Evolutionary conservation across 495 filamentous ascomycete genomes (phyloP).

Genomic region (Annulohypoxylon maeteangense): DNA sequence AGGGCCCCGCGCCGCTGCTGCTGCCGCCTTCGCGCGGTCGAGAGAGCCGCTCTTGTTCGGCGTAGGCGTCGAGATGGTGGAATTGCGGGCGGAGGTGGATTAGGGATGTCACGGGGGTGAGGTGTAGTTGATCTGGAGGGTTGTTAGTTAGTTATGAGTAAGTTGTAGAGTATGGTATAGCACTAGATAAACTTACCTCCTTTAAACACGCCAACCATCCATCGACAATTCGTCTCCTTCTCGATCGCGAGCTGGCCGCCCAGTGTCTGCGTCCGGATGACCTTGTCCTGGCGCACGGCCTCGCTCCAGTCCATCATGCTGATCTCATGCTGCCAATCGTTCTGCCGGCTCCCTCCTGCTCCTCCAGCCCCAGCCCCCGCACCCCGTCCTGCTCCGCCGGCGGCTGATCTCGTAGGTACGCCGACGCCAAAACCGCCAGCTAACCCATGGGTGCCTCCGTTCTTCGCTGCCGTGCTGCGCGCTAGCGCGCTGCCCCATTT

Average conservation of each 20-base stretch:
- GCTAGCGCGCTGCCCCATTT: conserved; percentile 56
- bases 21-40: conserved; percentile 38
- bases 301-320: conserved; percentile 56
- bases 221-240: conserved; percentile 49
- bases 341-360: conserved; percentile 15
- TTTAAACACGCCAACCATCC: conserved; percentile 63
- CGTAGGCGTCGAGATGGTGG: conserved; percentile 59
- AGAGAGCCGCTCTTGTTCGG: conserved; percentile 56
- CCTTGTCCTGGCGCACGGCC: conserved; percentile 56
- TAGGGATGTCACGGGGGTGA: conserved; percentile 57
- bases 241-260: conserved; percentile 53
- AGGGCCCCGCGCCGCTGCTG: background rate
- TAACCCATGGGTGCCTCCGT: conserved; percentile 58
- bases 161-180: background rate
- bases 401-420: conserved; percentile 22
- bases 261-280: conserved; percentile 56
- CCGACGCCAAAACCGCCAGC: conserved; percentile 60
- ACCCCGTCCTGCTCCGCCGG: conserved; percentile 27
- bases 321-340: conserved; percentile 44
- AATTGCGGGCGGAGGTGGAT: conserved; percentile 59
- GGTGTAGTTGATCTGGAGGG: conserved; percentile 57
- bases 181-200: conserved; percentile 50
- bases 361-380: conserved; percentile 35
- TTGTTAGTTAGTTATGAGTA: conserved; percentile 8
- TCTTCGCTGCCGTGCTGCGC: conserved; percentile 56